Evolutionary conservation across 805 yeast genomes (phyloP), one percentile per base, ranked within the genome.

Genomic region (Candida germanica): DNA sequence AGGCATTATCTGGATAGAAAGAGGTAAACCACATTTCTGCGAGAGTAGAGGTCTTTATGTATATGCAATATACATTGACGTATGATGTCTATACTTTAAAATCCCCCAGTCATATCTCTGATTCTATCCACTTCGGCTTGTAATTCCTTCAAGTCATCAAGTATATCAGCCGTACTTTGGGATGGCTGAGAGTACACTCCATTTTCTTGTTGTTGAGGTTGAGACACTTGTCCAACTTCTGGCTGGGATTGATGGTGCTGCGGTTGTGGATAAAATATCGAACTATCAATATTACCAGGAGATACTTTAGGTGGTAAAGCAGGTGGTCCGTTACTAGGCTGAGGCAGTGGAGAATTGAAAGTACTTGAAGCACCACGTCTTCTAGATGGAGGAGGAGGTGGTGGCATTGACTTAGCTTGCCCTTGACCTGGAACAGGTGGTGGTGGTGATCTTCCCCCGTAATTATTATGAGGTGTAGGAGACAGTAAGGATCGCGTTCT

Each of bases 91-190:
- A 21, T 21, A 8, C 9, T 10, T 29, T 49, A 66, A 41, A 66
- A 67, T 10, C 72, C 73, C 12, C 73, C 73, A 6, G 72, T 64
- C 68, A 67, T 57, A 38, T 54, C 56, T 40, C 72, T 57, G 35
- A 82, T 61, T 35, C 71, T 68, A 47, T 83, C 83, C 15, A 83
- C 87, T 54, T 83, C 88, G 24, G 71, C 80, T 48, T 82, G 87
- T 31, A 83, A 64, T 6, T 82, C 82, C 49, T 73, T 73, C 39
- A 83, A 62, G 50, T 82, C 83, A 31, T 81, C 80, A 46, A 83
- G 56, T 15, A 82, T 75, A 42, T 80, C 77, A 3, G 72, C 59
- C 17, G 73, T 67, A 42, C 71, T 64, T 16, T 36, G 33, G 2
- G 38, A 10, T 22, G 18, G 8, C 28, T 29, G 15, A 17, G 27